Base-by-base conservation (phyloP, 805 yeast species). In the Lipomyces spencermartinsiae region DNA sequence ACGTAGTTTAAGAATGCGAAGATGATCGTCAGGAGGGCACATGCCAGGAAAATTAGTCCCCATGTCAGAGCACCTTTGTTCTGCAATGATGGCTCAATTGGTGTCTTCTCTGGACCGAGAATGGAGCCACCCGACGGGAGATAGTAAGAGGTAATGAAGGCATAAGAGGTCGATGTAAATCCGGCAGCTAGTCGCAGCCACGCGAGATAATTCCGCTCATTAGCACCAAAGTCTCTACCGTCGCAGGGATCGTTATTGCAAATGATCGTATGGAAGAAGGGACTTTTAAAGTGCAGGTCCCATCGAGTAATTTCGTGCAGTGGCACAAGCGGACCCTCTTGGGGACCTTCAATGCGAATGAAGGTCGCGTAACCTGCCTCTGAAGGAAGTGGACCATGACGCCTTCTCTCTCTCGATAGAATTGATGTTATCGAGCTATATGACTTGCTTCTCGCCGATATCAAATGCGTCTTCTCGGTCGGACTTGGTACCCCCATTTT, bases 141-240 rank as follows among this genome's bases (percentile, higher is more conserved):
- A 54, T 69, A 69, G 60, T 43, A 69, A 53, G 35, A 53, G 19
- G 64, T 12, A 35, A 69, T 68, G 55, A 69, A 69, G n/a, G 71
- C 71, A 33, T 55, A 65, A 16, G 72, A 61, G 4, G 72, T 69
- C 2, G 71, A 61, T 16, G 67, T 56, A 39, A 69, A 64, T n/a
- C 55, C 67, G 14, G 72, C 72, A 16, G 72, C 71, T 12, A 69
- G 59, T 16, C 72, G 70, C n/a, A 67, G 43, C 71, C 71, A 69
- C 16, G 72, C 71, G 19, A 69, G 71, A 39, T 58, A 69, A 51
- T 64, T 69, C 12, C 72, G 68, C 63, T 69, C 72, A 46, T 69
- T 69, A 35, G 69, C 68, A 10, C 71, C 71, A 19, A 59, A 58
- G 62, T 69, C 72, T 9, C 72, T 64, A 2, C 72, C 72, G 55